Conservation (phyloP, 192 early-diverging fungal species). For the Obelidium mucronatum region DNA sequence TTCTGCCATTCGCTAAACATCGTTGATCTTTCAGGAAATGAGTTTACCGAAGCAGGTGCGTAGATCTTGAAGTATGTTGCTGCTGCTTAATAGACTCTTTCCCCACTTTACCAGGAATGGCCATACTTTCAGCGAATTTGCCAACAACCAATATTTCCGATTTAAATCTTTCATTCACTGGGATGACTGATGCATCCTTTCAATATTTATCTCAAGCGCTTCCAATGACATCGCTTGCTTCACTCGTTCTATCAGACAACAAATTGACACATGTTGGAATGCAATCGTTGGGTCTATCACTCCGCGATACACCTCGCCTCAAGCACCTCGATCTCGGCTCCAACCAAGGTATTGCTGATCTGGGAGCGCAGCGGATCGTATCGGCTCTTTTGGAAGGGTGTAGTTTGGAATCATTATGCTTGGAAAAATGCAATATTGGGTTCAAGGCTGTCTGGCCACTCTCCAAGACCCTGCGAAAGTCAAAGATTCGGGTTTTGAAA, state of each 20-base stretch:
- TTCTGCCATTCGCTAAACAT: neutral
- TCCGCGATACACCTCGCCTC: neutral
- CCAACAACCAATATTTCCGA: constrained; percentile 17
- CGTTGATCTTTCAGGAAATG: constrained; percentile 21
- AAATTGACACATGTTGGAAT: constrained; percentile 14
- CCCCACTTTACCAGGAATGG: neutral
- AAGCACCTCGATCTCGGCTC: neutral
- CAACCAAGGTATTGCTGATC: constrained; percentile 9
- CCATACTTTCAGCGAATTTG: neutral
- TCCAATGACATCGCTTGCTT: constrained; percentile 1
- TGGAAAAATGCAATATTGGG: constrained; percentile 21
- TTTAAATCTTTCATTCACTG: constrained; percentile 15
- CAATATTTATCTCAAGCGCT: neutral
- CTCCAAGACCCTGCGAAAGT: neutral
- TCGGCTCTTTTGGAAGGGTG: neutral
- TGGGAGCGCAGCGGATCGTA: neutral
- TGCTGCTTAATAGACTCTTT: neutral
- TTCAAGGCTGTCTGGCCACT: constrained; percentile 1
- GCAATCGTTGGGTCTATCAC: neutral
- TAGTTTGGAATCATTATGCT: neutral
- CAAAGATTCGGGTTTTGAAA: neutral
- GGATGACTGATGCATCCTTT: neutral
- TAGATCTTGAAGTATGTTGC: neutral
- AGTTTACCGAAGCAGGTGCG: constrained; percentile 24
- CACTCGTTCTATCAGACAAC: constrained; percentile 17